These are phyloP conservation scores for Calonectria crousiana DNA, from an alignment of 2,329 filamentous ascomycete genomes.

Conservation along the genomic window DNA sequence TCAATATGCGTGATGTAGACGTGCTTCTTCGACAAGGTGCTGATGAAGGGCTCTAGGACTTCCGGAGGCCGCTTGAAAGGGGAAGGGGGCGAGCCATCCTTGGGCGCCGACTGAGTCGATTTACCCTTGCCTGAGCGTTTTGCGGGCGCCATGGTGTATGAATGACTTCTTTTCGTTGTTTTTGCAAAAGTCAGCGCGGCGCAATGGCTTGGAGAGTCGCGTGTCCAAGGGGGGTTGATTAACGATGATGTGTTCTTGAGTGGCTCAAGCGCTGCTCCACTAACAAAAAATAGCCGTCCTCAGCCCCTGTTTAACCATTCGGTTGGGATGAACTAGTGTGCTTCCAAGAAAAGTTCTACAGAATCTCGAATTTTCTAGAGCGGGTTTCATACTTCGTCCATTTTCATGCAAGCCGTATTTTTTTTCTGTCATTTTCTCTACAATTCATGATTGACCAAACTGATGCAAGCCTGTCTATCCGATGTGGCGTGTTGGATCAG, in stretches of 20 bases:
- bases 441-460: neutral
- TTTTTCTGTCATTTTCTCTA: neutral
- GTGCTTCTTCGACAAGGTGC: conserved; percentile 73
- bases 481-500: conserved; percentile 14
- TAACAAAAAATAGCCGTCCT: conserved; percentile 25
- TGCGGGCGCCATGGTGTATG: conserved; percentile 47
- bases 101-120: conserved; percentile 38
- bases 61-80: conserved; percentile 78
- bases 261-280: conserved; percentile 23
- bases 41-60: conserved; percentile 74
- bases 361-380: neutral
- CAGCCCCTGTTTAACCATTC: conserved; percentile 11
- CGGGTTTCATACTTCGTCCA: conserved; percentile 2
- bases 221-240: conserved; percentile 23
- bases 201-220: conserved; percentile 19
- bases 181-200: neutral
- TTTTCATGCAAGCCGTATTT: neutral
- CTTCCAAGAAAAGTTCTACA: neutral
- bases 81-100: conserved; percentile 59
- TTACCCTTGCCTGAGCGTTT: conserved; percentile 51
- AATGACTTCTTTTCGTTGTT: neutral
- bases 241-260: conserved; percentile 38
- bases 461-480: neutral
- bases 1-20: conserved; percentile 92
- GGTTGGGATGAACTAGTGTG: neutral